These are phyloP conservation scores for Rugosomyces carneus DNA, from an alignment of 1,284 basidiomycete genomes.

Conservation along the genomic window DNA sequence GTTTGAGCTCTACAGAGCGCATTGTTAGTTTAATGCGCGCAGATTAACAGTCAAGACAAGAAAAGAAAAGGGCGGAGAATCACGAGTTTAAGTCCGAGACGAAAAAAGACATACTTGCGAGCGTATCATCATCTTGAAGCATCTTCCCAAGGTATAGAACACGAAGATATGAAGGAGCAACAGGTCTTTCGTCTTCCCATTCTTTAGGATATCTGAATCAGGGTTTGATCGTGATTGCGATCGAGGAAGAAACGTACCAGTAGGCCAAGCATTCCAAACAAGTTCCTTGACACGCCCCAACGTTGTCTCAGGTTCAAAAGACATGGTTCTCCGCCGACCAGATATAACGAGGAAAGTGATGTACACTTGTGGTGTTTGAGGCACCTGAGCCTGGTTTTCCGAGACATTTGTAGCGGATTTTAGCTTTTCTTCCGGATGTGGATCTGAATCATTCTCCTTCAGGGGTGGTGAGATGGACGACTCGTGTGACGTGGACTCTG, in stretches of 20 bases:
- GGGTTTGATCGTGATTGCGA: too few relatives aligned
- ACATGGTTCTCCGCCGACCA: constrained; percentile 65
- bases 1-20: constrained; percentile 37
- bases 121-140: constrained; percentile 76
- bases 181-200: constrained; percentile 77
- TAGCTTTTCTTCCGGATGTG: constrained; percentile 4
- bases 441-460: constrained; percentile 2
- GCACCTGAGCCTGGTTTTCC: constrained; percentile 24
- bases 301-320: constrained; percentile 74
- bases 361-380: constrained; percentile 58
- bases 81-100: neutral
- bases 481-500: constrained; percentile 12
- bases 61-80: too few relatives aligned
- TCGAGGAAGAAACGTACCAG: constrained; percentile 37
- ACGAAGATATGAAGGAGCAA: constrained; percentile 72
- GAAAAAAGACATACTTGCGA: constrained; percentile 50
- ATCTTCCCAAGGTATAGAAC: constrained; percentile 80
- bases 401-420: neutral
- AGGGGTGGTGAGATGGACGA: constrained; percentile 4
- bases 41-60: too few relatives aligned
- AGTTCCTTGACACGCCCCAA: constrained; percentile 80
- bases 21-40: constrained; percentile 2
- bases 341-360: constrained; percentile 76
- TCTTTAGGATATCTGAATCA: constrained; percentile 35
- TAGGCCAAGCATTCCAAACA: constrained; percentile 80